Conservation (phyloP, 352 stramenopile species). For the Globisporangium polare region DNA sequence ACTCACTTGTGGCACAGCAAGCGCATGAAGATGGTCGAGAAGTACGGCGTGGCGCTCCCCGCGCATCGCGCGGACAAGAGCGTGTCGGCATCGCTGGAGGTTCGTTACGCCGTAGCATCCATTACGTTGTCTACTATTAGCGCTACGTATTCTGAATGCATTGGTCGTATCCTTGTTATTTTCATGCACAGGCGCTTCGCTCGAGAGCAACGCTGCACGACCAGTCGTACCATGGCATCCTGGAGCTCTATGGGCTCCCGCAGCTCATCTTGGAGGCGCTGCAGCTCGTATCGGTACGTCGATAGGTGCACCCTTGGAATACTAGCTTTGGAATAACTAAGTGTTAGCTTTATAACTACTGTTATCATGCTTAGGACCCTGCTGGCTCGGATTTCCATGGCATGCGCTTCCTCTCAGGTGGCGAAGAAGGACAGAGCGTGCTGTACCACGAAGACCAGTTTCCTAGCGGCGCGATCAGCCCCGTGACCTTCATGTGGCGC, state of each 20-base stretch:
- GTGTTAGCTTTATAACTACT: not conserved
- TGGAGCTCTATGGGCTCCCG: conserved; percentile 60
- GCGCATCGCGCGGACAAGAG: conserved; percentile 53
- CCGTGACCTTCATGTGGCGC: conserved; percentile 75
- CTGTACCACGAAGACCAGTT: conserved; percentile 57
- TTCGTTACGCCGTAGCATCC: not conserved
- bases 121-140: too few relatives aligned
- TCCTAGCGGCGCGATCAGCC: conserved; percentile 55
- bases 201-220: conserved; percentile 56
- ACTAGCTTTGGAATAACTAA: not conserved
- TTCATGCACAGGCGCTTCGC: conserved; percentile 28
- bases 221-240: conserved; percentile 54
- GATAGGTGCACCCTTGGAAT: not conserved
- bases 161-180: too few relatives aligned
- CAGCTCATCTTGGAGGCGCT: conserved; percentile 58
- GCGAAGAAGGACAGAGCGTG: conserved; percentile 44
- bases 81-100: conserved; percentile 52
- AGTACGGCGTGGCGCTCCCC: conserved; percentile 48
- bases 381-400: conserved; percentile 62
- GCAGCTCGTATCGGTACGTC: conserved; percentile 42
- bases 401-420: conserved; percentile 42
- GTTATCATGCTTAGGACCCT: conserved; percentile 31
- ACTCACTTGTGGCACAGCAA: conserved; percentile 80
- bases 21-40: conserved; percentile 58
- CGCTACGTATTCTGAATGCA: too few relatives aligned